These are phyloP conservation scores for Aspergillus unguis DNA, from an alignment of 2,329 filamentous ascomycete genomes.

Conservation along the genomic window DNA sequence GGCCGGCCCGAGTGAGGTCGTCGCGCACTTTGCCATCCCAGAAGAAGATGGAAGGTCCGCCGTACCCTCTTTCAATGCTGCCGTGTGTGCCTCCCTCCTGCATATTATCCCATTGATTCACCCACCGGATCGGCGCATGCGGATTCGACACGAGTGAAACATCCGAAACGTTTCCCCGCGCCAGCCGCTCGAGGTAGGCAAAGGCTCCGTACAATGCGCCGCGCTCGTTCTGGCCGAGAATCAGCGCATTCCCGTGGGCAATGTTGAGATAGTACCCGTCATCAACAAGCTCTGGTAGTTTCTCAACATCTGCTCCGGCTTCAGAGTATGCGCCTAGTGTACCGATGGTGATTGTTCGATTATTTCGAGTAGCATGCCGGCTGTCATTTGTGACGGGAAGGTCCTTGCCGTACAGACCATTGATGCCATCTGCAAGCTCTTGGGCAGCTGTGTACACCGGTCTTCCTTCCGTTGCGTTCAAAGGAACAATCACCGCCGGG, in stretches of 20 bases:
- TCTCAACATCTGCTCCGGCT: conserved; percentile 17
- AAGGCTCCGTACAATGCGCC: conserved; percentile 68
- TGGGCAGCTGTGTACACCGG: conserved; percentile 59
- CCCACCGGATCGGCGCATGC: conserved; percentile 62
- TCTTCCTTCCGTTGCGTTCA: conserved; percentile 54
- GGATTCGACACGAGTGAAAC: conserved; percentile 54
- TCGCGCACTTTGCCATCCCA: conserved; percentile 52
- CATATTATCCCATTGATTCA: conserved; percentile 72
- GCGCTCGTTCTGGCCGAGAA: conserved; percentile 63
- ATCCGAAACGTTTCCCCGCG: conserved; percentile 54
- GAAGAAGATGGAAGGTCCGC: conserved; percentile 67
- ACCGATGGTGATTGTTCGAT: conserved; percentile 18
- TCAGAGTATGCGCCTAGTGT: conserved; percentile 31
- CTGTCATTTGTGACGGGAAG: conserved; percentile 22
- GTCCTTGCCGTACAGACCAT: conserved; percentile 54
- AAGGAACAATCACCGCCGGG: conserved; percentile 50
- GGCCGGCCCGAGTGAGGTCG: conserved; percentile 57
- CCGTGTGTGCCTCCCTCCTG: conserved; percentile 40
- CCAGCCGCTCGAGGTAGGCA: conserved; percentile 64
- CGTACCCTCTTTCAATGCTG: conserved; percentile 66
- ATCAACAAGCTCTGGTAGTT: conserved; percentile 28
- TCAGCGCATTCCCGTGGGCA: conserved; percentile 48
- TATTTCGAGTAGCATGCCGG: background rate
- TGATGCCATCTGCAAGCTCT: conserved; percentile 58
- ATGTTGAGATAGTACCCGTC: conserved; percentile 60